Evolutionary conservation across 371 early-diverging fungal species (phyloP).

Genomic region (Basidiobolus heterosporus): DNA sequence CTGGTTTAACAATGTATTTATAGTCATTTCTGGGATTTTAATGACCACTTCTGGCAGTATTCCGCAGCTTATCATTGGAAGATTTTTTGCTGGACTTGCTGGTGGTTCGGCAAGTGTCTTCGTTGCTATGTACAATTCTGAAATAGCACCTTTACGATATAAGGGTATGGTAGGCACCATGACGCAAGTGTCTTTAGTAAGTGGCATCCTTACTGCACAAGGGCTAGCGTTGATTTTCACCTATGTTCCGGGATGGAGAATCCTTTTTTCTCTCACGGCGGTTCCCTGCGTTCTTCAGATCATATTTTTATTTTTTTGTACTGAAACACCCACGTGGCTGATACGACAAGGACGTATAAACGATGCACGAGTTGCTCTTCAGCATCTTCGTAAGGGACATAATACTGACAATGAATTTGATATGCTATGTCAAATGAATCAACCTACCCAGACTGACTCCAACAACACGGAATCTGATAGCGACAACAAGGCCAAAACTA

Average conservation of each 20-base stretch:
- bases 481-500: no score
- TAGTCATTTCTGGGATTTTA: constrained; percentile 41
- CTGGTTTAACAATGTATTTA: constrained; percentile 37
- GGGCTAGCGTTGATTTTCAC: constrained; percentile 33
- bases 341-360: constrained; percentile 32
- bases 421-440: constrained; percentile 29
- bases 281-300: constrained; percentile 49
- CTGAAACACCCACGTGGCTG: constrained; percentile 60
- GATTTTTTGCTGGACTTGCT: constrained; percentile 69
- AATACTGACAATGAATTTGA: constrained; percentile 9
- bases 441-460: neutral
- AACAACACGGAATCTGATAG: neutral
- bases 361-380: constrained; percentile 35
- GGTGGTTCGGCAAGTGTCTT: constrained; percentile 63
- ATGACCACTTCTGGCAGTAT: constrained; percentile 33
- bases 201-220: constrained; percentile 55
- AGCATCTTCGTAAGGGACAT: constrained; percentile 31
- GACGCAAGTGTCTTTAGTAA: constrained; percentile 62
- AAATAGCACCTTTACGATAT: constrained; percentile 50
- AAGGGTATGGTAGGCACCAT: constrained; percentile 54
- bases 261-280: constrained; percentile 36
- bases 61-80: constrained; percentile 53
- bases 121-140: constrained; percentile 67
- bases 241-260: constrained; percentile 45
- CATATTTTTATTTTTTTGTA: constrained; percentile 45